These are phyloP conservation scores for Symbiodinium pilosum DNA, from an alignment of 73 alveolate genomes.

Conservation along the genomic window DNA sequence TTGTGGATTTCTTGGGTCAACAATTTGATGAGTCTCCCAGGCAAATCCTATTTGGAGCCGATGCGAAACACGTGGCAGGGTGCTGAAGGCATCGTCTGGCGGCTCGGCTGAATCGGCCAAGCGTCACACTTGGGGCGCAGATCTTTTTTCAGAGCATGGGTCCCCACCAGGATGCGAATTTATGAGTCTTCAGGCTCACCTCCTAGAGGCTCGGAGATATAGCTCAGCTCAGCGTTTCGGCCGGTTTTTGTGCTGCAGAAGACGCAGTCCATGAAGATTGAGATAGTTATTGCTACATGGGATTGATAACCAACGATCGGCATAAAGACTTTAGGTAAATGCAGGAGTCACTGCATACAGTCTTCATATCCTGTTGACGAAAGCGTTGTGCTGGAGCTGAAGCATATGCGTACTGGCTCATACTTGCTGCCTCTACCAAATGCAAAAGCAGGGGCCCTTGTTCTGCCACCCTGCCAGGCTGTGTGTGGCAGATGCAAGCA, in stretches of 20 bases:
- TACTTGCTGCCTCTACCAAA: not conserved
- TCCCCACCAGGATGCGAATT: too few species aligned
- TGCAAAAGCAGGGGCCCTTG: not conserved
- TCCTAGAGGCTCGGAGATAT: too few species aligned
- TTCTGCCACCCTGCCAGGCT: conserved; percentile 56
- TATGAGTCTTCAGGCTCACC: not conserved
- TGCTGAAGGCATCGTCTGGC: conserved; percentile 92
- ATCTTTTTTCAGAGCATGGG: not conserved
- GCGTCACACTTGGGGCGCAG: too few species aligned
- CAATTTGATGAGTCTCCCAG: not conserved
- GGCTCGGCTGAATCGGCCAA: not conserved
- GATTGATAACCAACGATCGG: too few species aligned
- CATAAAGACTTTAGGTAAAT: too few species aligned
- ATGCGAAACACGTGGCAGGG: conserved; percentile 94
- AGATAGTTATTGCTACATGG: too few species aligned
- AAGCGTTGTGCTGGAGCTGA: not conserved
- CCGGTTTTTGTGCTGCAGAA: too few species aligned
- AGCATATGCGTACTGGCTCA: not conserved
- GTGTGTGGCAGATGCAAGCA: conserved; percentile 34
- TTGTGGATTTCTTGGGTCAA: too few species aligned
- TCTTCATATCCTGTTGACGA: too few species aligned
- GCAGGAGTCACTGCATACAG: too few species aligned
- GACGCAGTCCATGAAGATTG: too few species aligned
- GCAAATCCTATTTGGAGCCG: conserved; percentile 69
- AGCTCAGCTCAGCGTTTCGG: too few species aligned